Conservation (phyloP, 2,329 filamentous ascomycete species). For the Falciphora oryzae region DNA sequence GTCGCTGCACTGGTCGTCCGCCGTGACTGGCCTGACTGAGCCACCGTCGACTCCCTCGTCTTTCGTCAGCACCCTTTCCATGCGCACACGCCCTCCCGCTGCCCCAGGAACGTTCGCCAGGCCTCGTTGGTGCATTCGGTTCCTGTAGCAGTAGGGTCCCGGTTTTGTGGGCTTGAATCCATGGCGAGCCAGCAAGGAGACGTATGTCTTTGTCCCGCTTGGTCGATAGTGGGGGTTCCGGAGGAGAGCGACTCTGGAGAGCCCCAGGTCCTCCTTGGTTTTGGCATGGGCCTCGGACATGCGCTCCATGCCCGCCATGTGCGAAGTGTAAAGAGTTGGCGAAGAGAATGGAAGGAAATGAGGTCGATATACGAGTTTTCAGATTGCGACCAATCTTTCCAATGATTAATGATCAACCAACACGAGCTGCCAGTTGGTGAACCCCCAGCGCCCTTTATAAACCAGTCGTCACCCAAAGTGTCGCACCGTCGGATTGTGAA, state of each 20-base stretch:
- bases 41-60: constrained; percentile 25
- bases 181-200: constrained; percentile 55
- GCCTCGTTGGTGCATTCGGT: constrained; percentile 41
- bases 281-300: not conserved
- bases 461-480: not conserved
- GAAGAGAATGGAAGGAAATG: not conserved
- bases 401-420: not conserved
- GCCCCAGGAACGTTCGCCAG: constrained; percentile 37
- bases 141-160: constrained; percentile 53
- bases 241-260: constrained; percentile 43
- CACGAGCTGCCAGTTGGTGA: not conserved
- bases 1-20: constrained; percentile 63
- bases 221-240: constrained; percentile 54
- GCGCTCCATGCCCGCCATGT: not conserved
- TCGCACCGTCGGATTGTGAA: not conserved
- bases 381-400: not conserved
- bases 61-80: constrained; percentile 41
- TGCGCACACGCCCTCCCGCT: constrained; percentile 41
- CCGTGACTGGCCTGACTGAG: constrained; percentile 43
- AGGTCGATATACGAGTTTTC: not conserved
- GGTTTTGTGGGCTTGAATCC: constrained; percentile 25
- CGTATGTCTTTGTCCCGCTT: constrained; percentile 58
- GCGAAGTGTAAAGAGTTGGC: not conserved
- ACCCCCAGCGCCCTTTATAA: too few relatives aligned
- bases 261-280: constrained; percentile 25